Percentiles rank a stretch among this genome's conserved stretches.
These are phyloP conservation scores for Phialophora chinensis DNA, from an alignment of 2,329 filamentous ascomycete species.

Conservation along the genomic window DNA sequence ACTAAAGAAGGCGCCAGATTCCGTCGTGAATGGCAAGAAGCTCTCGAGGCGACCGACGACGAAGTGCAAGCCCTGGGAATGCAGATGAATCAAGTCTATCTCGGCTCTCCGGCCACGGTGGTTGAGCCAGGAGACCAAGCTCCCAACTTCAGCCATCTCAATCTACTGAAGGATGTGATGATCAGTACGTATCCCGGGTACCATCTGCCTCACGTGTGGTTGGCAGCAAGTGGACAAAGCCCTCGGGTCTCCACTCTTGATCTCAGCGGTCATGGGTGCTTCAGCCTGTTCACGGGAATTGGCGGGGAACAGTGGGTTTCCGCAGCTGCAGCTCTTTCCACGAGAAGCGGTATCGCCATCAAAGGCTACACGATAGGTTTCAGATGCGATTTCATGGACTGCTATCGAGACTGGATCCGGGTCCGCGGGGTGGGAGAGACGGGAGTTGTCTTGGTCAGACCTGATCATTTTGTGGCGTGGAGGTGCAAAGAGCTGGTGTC, in stretches of 20 bases:
- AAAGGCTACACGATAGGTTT: background rate
- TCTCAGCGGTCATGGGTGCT: constrained; percentile 60
- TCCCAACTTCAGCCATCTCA: constrained; percentile 37
- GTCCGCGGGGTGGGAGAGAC: background rate
- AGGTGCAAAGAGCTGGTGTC: background rate
- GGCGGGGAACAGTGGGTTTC: background rate
- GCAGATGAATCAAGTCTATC: too few relatives aligned
- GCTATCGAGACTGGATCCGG: background rate
- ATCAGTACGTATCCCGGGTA: constrained; percentile 63
- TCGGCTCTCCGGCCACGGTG: too few relatives aligned
- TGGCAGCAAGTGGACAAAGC: constrained; percentile 44
- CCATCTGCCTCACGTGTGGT: constrained; percentile 67
- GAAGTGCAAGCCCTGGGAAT: too few relatives aligned
- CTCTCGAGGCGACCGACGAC: too few relatives aligned
- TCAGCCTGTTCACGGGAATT: constrained; percentile 6
- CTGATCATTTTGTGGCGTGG: constrained; percentile 4
- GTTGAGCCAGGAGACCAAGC: constrained; percentile 52
- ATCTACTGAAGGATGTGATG: constrained; percentile 52
- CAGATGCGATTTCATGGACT: constrained; percentile 1
- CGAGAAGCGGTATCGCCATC: too few relatives aligned
- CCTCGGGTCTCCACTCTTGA: constrained; percentile 50
- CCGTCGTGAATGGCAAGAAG: too few relatives aligned
- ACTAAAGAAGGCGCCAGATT: too few relatives aligned
- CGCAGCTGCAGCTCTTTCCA: background rate
- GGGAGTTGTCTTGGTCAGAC: background rate